Evolutionary conservation across 2,329 filamentous ascomycete species (phyloP), one percentile per base, ranked within the genome.

Genomic region (Rutstroemia sydowiana): DNA sequence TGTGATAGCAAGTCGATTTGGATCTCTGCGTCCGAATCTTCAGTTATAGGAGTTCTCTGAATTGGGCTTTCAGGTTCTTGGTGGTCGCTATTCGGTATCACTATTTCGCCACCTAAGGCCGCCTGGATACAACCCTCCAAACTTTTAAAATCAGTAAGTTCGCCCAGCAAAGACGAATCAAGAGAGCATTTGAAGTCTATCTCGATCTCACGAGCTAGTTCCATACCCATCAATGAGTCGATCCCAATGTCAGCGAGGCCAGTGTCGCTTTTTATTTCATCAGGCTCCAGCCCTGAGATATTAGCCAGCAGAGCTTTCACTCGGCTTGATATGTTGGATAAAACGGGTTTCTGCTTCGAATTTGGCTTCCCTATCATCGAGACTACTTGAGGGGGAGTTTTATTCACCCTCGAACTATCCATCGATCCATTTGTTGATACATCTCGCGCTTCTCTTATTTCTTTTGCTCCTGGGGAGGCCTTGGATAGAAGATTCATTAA

Each of bases 171-270:
- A 2, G 66, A 46, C 23, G 67, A 58, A 1, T 58, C 59, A 7
- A 71, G 48, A 0, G 61, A 64, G 45, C 63, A 64, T 3, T 67
- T 63, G 53, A 76, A 73, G 0, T 57, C 56, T 1, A 51, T 47
- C 42, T 74, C 69, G 3, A 75, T 55, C 47, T 76, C 74, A 1
- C 65, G 64, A 0, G 63, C 67, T 45, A 77, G 55, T 57, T 77
- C 74, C 70, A 75, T 76, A 0, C 37, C 71, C 68, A 75, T 71
- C 0, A 77, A 64, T 0, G 74, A 77, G 59, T 77, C 74, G 30
- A 77, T 74, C 1, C 74, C 74, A 2, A 75, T 51, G 36, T 75
- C 70, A 6, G 64, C 66, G n/a, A 76, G 63, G 14, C 65, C 55
- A 6, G 60, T 60, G 16, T 70, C 65, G 23, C 59, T 48, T 28